phyloP scores from a whole-genome alignment of 208 protist genomes.

The Leishmania mexicana region DNA sequence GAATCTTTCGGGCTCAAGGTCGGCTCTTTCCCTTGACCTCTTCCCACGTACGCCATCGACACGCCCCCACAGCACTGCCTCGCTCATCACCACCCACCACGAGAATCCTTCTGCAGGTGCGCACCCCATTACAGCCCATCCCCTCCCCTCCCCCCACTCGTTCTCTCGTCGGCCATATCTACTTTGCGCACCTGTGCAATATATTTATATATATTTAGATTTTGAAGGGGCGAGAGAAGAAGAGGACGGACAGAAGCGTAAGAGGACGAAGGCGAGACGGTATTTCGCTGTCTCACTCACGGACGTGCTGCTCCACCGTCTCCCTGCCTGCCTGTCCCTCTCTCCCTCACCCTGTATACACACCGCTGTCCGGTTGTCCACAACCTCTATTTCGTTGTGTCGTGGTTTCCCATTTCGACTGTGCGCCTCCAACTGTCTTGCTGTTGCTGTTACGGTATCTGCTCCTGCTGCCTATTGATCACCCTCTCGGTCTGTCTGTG shows the following conservation, averaged over 20 bases:
- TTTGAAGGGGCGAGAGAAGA: neutral
- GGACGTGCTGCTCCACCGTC: too few species aligned
- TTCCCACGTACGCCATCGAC: neutral
- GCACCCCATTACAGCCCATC: neutral
- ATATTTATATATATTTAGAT: too few species aligned
- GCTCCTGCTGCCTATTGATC: too few species aligned
- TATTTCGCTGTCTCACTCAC: too few species aligned
- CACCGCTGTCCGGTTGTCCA: neutral
- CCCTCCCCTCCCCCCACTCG: neutral
- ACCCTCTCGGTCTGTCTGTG: too few species aligned
- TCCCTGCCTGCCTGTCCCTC: neutral
- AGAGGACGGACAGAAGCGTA: neutral
- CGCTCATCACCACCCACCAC: neutral
- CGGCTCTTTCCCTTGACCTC: neutral
- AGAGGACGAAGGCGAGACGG: too few species aligned
- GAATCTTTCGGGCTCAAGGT: neutral
- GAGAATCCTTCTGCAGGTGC: neutral
- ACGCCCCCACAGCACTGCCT: neutral
- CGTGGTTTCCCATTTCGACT: too few species aligned
- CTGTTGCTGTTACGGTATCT: too few species aligned
- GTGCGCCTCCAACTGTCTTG: too few species aligned
- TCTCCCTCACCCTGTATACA: neutral
- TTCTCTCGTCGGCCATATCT: neutral
- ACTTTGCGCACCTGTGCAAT: neutral
- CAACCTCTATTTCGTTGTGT: neutral